Evolutionary conservation across 441 rosid species (phyloP), one percentile per base, ranked within the genome.

Genomic region (Breynia disticha): DNA sequence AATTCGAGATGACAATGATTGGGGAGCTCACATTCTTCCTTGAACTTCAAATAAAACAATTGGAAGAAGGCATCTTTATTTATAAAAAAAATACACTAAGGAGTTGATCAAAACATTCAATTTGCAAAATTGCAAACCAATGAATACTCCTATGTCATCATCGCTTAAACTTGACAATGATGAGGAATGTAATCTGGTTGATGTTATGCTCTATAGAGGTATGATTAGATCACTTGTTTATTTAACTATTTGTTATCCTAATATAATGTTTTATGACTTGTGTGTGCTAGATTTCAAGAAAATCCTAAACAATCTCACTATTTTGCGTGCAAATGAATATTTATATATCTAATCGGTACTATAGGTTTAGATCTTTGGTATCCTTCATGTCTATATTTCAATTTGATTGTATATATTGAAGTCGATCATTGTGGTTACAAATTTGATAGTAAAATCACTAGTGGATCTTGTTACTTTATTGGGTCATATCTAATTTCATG

Each of bases 1-100:
- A 20, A 3, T 50, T 50, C 22, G 54, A 50, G n/a, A 50, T 50
- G 54, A 50, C 37, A 7, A 7, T 50, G 14, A 50, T 24, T 3
- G 32, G 32, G 32, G 32, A 24, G 32, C 32, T 24, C 7, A 24
- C 32, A 2, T 24, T 24, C 32, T 24, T 24, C 32, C 32, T 24
- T 24, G 32, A 7, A 24, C 32, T 24, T 24, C 32, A 24, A 24
- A 24, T 24, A 3, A 24, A 24, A 24, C 32, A 24, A 24, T 7
- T 24, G 3, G 7, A 24, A 24, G 32, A 24, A 2, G 32, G 32
- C 3, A 24, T 24, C 4, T 3, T 24, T 7, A 24, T 24, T 24
- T 7, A 24, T 7, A 3, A 24, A 24, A 3, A 3, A 24, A 24
- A 24, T 24, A 24, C 32, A 24, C 32, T 24, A 24, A 24, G 32